These are phyloP conservation scores for Colletotrichum tropicale DNA, from an alignment of 2,329 filamentous ascomycete genomes.

Conservation along the genomic window DNA sequence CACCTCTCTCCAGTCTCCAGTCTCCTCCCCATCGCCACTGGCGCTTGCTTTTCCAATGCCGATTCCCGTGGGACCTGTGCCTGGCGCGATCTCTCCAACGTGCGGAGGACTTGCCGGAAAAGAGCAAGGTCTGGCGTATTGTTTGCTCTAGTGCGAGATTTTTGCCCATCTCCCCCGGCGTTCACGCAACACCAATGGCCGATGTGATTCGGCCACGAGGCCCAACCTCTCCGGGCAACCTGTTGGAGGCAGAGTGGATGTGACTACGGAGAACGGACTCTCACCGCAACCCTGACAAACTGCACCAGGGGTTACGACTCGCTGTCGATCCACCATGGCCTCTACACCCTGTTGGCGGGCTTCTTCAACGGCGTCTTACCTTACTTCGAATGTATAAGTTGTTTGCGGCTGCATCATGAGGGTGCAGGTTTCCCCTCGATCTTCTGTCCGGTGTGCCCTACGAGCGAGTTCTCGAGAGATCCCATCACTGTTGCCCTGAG, in stretches of 20 bases:
- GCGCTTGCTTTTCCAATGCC: neutral
- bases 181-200: neutral
- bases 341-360: neutral
- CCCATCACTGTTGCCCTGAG: neutral
- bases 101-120: constrained; percentile 11
- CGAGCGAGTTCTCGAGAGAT: constrained; percentile 8
- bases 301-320: neutral
- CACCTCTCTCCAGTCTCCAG: neutral
- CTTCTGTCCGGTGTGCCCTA: neutral
- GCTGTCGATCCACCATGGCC: neutral
- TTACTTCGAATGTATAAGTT: constrained; percentile 8
- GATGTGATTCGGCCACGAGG: neutral
- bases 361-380: neutral
- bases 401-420: neutral
- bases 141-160: constrained; percentile 6
- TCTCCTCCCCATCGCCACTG: neutral
- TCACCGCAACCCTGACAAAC: neutral
- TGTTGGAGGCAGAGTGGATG: neutral
- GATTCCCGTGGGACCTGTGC: neutral
- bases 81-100: neutral
- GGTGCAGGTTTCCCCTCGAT: neutral
- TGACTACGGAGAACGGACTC: neutral
- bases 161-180: neutral
- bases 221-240: neutral
- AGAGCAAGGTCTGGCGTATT: neutral